Base-by-base conservation (phyloP, 345 rosid species). In the Euclidium syriacum region DNA sequence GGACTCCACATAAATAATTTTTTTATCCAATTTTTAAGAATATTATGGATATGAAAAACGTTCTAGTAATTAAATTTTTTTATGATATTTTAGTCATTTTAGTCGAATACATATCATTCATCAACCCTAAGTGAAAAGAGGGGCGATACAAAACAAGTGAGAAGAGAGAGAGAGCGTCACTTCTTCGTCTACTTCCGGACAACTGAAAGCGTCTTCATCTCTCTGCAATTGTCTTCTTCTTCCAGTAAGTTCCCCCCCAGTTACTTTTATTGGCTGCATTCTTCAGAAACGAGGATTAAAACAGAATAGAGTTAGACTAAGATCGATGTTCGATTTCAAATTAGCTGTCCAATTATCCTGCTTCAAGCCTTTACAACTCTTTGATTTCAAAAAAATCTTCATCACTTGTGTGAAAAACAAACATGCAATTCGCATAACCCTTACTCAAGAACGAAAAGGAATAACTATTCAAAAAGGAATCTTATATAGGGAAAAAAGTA, bases 351-450 rank as follows among this genome's bases (percentile, higher is more conserved):
- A 29, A 27, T 22, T 49, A 14, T 32, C 50, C 17, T 7, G 5
- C 32, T 9, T 7, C 10, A 17, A 62, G 6, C 40, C 43, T 54
- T 22, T 17, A 3, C 1, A 48, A 18, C 14, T 52, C 57, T 47
- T 38, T 18, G 6, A 54, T 44, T 23, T 34, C 17, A 16, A 26
- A 27, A 24, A 1, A n/a, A 58, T 56, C 9, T 36, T 47, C 44
- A 32, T 32, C n/a, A 30, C 26, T 8, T 7, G n/a, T 66, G 15
- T 27, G 10, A 52, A 58, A 42, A 2, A 24, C 40, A 24, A 19
- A 60, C 73, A 60, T 69, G 73, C 67, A 69, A 43, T 34, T 69
- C 55, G 19, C 26, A 3, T 10, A 26, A 33, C 16, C 4, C 65
- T 32, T 30, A 9, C 30, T 19, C 52, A 41, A 58, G 2, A 27